phyloP scores from a whole-genome alignment of 352 stramenopile genomes.

The Phytophthora colocasiae region DNA sequence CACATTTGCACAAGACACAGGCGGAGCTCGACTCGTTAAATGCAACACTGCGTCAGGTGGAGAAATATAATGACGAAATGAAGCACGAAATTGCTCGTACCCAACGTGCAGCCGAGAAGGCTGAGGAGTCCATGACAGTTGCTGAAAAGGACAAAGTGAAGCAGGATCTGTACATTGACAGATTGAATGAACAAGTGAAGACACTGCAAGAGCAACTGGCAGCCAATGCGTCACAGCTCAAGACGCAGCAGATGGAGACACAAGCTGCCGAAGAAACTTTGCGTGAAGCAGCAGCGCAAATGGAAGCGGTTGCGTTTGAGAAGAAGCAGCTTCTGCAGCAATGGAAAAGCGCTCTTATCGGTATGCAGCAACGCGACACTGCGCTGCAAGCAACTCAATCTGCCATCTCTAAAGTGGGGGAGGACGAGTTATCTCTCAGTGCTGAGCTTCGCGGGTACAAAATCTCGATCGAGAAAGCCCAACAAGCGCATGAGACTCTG shows the following conservation, averaged over 20 bases:
- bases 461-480: slow-evolving; percentile 83
- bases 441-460: slow-evolving; percentile 91
- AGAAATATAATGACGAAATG: slow-evolving; percentile 96
- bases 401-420: slow-evolving; percentile 78
- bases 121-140: slow-evolving; percentile 92
- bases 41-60: slow-evolving; percentile 86
- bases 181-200: slow-evolving; percentile 91
- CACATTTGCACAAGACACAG: slow-evolving; percentile 85
- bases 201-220: slow-evolving; percentile 88
- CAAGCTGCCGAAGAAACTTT: slow-evolving; percentile 88
- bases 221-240: slow-evolving; percentile 81
- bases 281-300: slow-evolving; percentile 86
- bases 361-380: slow-evolving; percentile 91
- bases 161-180: slow-evolving; percentile 96
- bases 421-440: slow-evolving; percentile 86
- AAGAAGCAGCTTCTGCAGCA: slow-evolving; percentile 96
- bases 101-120: slow-evolving; percentile 93
- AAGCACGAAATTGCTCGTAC: slow-evolving; percentile 94
- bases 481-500: slow-evolving; percentile 86
- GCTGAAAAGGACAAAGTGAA: slow-evolving; percentile 94
- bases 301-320: slow-evolving; percentile 94
- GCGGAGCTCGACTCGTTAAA: slow-evolving; percentile 90
- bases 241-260: slow-evolving; percentile 88
- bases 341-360: slow-evolving; percentile 95
- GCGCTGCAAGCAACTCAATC: slow-evolving; percentile 90